A percentile compares a stretch with the other conserved stretches of the same genome.
Evolutionary conservation across 768 basidiomycete species (phyloP).

Genomic region (Suillus subaureus): DNA sequence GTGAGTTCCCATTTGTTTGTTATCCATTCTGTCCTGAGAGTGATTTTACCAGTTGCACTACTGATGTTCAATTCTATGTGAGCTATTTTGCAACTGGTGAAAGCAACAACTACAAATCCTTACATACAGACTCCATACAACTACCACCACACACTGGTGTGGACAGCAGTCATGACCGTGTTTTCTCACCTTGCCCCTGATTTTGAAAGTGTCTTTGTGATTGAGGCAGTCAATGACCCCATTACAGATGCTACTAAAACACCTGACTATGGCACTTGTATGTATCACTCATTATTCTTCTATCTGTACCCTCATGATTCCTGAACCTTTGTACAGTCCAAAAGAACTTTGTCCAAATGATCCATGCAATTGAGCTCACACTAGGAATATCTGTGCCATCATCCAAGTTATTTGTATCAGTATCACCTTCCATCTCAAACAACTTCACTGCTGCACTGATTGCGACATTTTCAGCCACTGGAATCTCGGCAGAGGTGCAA

Average conservation of each 20-base stretch:
- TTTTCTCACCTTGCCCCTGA: slow-evolving; percentile 43
- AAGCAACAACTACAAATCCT: slow-evolving; percentile 7
- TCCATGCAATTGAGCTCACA: slow-evolving; percentile 63
- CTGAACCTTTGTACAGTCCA: slow-evolving; percentile 50
- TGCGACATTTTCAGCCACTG: slow-evolving; percentile 15
- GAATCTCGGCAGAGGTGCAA: slow-evolving; percentile 33
- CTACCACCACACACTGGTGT: slow-evolving; percentile 74
- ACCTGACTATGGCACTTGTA: slow-evolving; percentile 42
- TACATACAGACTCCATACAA: slow-evolving; percentile 60
- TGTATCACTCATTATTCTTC: background rate
- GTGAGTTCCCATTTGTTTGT: no score
- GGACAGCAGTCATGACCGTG: slow-evolving; percentile 73
- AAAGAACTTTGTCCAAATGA: slow-evolving; percentile 62
- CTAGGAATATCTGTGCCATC: slow-evolving; percentile 51
- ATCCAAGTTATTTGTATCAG: slow-evolving; percentile 7
- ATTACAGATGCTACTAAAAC: slow-evolving; percentile 71
- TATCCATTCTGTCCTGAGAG: no score
- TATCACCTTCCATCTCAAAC: background rate
- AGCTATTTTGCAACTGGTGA: slow-evolving; percentile 17
- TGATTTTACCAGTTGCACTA: no score
- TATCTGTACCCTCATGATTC: slow-evolving; percentile 1
- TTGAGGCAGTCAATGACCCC: slow-evolving; percentile 79
- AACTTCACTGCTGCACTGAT: no score
- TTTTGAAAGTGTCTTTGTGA: slow-evolving; percentile 66
- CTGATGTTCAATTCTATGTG: background rate